Evolutionary conservation across 495 filamentous ascomycete species (phyloP).

Genomic region (Hypoxylon crocopeplum): DNA sequence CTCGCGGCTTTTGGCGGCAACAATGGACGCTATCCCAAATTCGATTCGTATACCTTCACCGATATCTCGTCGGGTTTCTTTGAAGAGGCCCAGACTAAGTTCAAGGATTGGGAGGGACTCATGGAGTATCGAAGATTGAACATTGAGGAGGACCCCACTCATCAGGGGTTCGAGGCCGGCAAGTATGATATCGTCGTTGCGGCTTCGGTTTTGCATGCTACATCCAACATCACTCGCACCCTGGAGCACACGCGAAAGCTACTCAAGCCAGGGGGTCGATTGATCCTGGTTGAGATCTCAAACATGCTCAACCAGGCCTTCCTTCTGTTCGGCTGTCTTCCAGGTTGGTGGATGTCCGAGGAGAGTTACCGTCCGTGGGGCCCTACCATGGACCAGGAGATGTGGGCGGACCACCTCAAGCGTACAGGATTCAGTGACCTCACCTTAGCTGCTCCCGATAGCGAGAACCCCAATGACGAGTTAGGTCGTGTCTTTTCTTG

Average conservation of each 20-base stretch:
- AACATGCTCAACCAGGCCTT: slow-evolving; percentile 40
- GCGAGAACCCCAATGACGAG: not conserved
- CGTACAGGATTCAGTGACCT: slow-evolving; percentile 38
- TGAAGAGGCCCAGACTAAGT: slow-evolving; percentile 52
- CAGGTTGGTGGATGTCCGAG: slow-evolving; percentile 45
- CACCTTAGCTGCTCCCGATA: slow-evolving; percentile 26
- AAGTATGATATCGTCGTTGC: slow-evolving; percentile 61
- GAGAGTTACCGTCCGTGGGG: slow-evolving; percentile 1
- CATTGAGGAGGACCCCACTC: slow-evolving; percentile 50
- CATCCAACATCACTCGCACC: slow-evolving; percentile 51
- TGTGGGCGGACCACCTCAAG: slow-evolving; percentile 42
- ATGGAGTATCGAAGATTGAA: slow-evolving; percentile 51
- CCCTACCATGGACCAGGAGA: slow-evolving; percentile 30
- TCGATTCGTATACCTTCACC: slow-evolving; percentile 56
- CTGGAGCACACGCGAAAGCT: slow-evolving; percentile 54
- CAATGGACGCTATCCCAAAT: slow-evolving; percentile 16
- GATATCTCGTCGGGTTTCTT: slow-evolving; percentile 62
- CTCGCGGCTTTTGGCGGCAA: slow-evolving; percentile 25
- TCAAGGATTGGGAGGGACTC: slow-evolving; percentile 43
- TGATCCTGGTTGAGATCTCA: slow-evolving; percentile 49
- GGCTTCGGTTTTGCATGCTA: slow-evolving; percentile 61
- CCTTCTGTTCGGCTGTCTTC: slow-evolving; percentile 42
- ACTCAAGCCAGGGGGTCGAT: slow-evolving; percentile 48
- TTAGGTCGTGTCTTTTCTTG: not conserved
- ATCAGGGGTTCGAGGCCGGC: slow-evolving; percentile 54